Base-by-base conservation (phyloP, 1,284 basidiomycete genomes). In the Austropuccinia psidii region DNA sequence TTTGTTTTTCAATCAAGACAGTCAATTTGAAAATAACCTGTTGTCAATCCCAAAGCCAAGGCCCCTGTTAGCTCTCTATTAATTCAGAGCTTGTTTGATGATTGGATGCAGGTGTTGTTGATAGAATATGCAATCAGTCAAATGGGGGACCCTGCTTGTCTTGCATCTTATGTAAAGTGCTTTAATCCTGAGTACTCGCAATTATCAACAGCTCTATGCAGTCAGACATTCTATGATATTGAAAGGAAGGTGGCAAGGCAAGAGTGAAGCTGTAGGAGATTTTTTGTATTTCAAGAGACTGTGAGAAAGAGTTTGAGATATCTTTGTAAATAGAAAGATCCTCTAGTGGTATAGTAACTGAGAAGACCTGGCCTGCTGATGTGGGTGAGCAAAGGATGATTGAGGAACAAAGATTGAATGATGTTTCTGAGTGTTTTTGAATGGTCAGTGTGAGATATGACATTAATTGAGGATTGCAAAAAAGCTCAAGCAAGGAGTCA, bases 51-150 rank as follows among this genome's bases (percentile, higher is more conserved):
- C 21, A 24, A 67, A 55, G 64, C 64, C n/a, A n/a, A n/a, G n/a
- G 35, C 49, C 27, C 35, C 33, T 37, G 21, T 39, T 41, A 41
- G n/a, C 6, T 29, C 7, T 54, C 37, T 19, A 21, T 50, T 35
- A 17, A 35, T 55, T 45, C 24, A 45, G 62, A 24, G 8, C 19
- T 3, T 9, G 24, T 50, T 49, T 31, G 27, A 45, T 19, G 24
- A 11, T 15, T 17, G 29, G 45, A 9, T 21, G 35, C 33, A 45
- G 27, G 19, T 31, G 45, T 31, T 29, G 19, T 41, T 17, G 19
- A 50, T 11, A 21, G 64, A 47, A 55, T 67, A 67, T 15, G 64
- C 64, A 21, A 67, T 21, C 2, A 67, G 35, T 54, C 37, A 37
- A 41, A 33, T 9, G 5, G 49, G 24, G 24, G 64, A 41, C 13